Evolutionary conservation across 768 basidiomycete species (phyloP).

Genomic region (Termitomyces sp.): DNA sequence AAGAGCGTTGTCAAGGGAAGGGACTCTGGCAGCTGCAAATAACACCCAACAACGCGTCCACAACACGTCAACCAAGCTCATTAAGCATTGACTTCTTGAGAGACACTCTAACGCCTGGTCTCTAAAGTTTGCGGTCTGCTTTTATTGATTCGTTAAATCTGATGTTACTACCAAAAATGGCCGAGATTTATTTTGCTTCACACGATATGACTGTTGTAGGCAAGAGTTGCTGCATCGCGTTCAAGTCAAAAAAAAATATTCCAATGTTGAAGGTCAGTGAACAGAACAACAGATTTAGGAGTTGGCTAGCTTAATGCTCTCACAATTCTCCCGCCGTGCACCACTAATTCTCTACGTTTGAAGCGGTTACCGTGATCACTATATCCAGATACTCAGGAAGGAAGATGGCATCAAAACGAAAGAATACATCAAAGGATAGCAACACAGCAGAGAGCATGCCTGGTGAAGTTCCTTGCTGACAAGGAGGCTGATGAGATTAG

Average conservation of each 20-base stretch:
- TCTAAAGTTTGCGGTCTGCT: no score
- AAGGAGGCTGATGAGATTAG: neutral
- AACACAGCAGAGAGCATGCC: neutral
- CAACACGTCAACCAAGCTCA: neutral
- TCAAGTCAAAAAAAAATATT: no score
- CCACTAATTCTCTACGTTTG: neutral
- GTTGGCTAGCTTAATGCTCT: neutral
- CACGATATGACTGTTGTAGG: neutral
- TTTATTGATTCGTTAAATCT: no score
- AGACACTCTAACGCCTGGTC: neutral
- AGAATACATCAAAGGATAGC: neutral
- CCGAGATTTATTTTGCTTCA: neutral
- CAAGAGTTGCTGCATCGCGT: no score
- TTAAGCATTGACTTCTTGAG: neutral
- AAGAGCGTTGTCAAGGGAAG: neutral
- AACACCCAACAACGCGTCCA: slow-evolving; percentile 3
- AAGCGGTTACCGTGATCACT: neutral
- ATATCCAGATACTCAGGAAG: no score
- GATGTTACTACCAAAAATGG: neutral
- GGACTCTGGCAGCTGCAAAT: neutral
- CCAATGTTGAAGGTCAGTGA: no score
- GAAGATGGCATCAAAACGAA: no score
- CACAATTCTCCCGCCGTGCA: no score
- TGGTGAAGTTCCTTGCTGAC: neutral
- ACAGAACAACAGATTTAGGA: no score